Conservation (phyloP, 1,139 yeast genomes). For the Debaryomyces sp. region DNA sequence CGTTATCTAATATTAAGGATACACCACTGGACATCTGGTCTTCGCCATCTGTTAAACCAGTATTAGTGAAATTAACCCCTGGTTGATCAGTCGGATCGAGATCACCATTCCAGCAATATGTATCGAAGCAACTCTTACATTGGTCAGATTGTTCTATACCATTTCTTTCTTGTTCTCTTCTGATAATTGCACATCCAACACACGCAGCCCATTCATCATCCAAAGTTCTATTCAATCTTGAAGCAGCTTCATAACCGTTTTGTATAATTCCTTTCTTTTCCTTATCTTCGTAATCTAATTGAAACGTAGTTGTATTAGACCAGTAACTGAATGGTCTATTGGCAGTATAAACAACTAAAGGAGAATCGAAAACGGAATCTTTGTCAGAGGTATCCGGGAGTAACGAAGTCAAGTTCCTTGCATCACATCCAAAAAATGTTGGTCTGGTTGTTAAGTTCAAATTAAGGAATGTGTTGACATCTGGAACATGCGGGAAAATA, state of each 20-base stretch:
- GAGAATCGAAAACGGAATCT: conserved; percentile 51
- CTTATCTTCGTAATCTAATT: conserved; percentile 59
- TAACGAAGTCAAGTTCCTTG: conserved; percentile 61
- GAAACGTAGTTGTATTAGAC: conserved; percentile 74
- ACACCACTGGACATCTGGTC: conserved; percentile 24
- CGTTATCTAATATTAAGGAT: conserved; percentile 10
- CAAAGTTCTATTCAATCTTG: conserved; percentile 72
- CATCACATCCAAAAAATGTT: conserved; percentile 85
- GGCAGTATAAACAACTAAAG: conserved; percentile 78
- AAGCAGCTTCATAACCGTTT: conserved; percentile 80
- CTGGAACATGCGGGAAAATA: conserved; percentile 88
- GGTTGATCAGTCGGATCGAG: conserved; percentile 23
- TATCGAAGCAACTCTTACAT: conserved; percentile 70
- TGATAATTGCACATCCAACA: conserved; percentile 85
- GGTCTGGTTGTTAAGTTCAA: conserved; percentile 67
- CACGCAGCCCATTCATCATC: conserved; percentile 74
- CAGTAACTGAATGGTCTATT: conserved; percentile 69
- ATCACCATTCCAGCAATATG: conserved; percentile 84
- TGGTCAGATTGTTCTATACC: conserved; percentile 66
- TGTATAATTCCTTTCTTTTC: conserved; percentile 64
- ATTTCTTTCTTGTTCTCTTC: conserved; percentile 77
- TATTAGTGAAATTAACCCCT: conserved; percentile 45
- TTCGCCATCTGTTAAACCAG: conserved; percentile 46
- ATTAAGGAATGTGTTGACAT: conserved; percentile 59
- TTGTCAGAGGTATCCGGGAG: conserved; percentile 7